Base-by-base conservation (phyloP, 2,329 filamentous ascomycete genomes). In the Microcyclospora tardicrescens region DNA sequence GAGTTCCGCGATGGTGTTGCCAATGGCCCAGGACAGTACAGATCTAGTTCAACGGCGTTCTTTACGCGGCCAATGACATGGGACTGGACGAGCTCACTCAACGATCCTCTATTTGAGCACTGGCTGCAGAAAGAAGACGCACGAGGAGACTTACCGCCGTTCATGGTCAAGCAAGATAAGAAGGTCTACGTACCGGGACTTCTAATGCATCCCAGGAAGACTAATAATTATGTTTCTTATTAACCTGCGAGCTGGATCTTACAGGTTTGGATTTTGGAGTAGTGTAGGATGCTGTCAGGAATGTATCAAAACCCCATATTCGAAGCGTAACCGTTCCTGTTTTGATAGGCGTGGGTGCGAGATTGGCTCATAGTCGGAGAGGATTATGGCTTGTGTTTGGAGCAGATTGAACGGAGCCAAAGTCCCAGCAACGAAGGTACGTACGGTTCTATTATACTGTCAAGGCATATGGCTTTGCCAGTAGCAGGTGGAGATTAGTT, bases 141-240 rank as follows among this genome's bases (percentile, higher is more conserved):
- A 10, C 41, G 44, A 13, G 36, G 37, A 19, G 15, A 54, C 39
- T 52, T 60, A 27, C 55, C 49, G 35, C 37, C 58, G 19, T 42
- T 63, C 32, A 39, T 47, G n/a, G 46, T 46, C 10, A 36, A 51
- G 24, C 37, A 42, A 10, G 51, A 56, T n/a, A 59, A 54, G 4
- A 38, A 53, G 39, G 40, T 61, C 2, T 62, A 55, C 33, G 46
- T 49, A 34, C 61, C 61, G 9, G 61, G 60, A 34, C 50, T 63
- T 29, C 45, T 59, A 12, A 45, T 63, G 47, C 61, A 64, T 49
- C 61, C 61, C 13, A 52, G 60, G 38, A 64, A 64, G 51, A 52
- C 42, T 5, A 47, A 49, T 19, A 34, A 33, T 16, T 40, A 45
- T 31, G 24, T 28, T 16, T 19, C 38, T 33, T 15, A 33, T 16